Conservation (phyloP, 306 rosid species). For the Pterocarpus macrocarpus region DNA sequence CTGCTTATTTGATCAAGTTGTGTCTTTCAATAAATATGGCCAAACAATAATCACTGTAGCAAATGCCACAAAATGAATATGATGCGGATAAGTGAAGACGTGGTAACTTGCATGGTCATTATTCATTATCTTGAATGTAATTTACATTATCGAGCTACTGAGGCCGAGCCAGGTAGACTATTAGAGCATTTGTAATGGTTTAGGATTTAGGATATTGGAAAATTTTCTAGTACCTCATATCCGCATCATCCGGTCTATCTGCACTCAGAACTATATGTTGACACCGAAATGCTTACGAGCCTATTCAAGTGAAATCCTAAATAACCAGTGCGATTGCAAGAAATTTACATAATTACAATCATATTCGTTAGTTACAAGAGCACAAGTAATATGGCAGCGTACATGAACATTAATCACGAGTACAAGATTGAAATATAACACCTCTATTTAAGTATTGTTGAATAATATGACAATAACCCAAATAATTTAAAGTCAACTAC, state of each 20-base stretch:
- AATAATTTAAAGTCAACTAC: background rate
- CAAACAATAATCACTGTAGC: background rate
- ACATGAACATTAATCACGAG: background rate
- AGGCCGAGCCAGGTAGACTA: background rate
- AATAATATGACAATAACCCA: background rate
- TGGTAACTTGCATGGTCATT: background rate
- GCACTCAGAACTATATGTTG: background rate
- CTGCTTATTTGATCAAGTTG: background rate
- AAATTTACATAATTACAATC: background rate
- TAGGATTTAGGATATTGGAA: background rate
- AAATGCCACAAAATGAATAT: slow-evolving; percentile 31
- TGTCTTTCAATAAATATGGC: background rate
- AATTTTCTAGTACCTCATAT: background rate
- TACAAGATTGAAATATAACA: slow-evolving; percentile 13
- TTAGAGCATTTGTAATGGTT: background rate
- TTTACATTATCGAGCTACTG: background rate
- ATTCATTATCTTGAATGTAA: background rate
- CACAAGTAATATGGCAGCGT: background rate
- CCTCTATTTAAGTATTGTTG: background rate
- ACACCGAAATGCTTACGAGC: background rate
- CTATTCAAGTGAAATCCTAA: background rate
- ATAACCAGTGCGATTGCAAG: background rate
- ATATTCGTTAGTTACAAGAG: background rate
- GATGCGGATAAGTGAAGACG: background rate
- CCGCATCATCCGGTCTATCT: background rate